These are phyloP conservation scores for Stentor roeselii DNA, from an alignment of 73 alveolate species.

Conservation along the genomic window DNA sequence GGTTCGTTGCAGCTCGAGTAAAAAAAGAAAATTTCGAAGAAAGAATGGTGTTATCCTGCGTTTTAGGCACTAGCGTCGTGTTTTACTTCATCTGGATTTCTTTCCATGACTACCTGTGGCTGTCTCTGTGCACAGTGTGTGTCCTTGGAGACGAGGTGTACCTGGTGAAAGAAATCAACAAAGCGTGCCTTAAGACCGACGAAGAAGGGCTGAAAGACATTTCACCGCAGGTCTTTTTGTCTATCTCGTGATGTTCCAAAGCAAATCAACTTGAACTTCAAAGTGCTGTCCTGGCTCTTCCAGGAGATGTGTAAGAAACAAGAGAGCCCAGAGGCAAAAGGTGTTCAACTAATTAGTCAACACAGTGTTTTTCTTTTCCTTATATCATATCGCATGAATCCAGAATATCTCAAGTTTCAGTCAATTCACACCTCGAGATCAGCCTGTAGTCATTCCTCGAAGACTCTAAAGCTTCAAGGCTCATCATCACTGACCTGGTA, in stretches of 20 bases:
- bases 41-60: neutral
- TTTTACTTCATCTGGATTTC: too few species aligned
- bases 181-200: too few species aligned
- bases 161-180: neutral
- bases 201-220: neutral
- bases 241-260: neutral
- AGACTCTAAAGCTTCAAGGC: neutral
- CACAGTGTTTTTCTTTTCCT: too few species aligned
- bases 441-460: neutral
- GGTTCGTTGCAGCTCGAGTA: neutral
- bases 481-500: neutral
- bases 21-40: neutral
- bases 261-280: neutral
- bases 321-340: neutral
- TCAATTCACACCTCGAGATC: neutral
- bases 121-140: neutral
- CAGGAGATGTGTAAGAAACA: neutral
- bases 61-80: neutral
- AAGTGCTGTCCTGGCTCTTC: too few species aligned
- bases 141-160: neutral
- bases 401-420: neutral
- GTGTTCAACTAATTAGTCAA: neutral
- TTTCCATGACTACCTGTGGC: neutral
- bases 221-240: neutral
- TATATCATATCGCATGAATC: too few species aligned